phyloP scores from a whole-genome alignment of 495 filamentous ascomycete species.

The Penicillium egyptiacum region DNA sequence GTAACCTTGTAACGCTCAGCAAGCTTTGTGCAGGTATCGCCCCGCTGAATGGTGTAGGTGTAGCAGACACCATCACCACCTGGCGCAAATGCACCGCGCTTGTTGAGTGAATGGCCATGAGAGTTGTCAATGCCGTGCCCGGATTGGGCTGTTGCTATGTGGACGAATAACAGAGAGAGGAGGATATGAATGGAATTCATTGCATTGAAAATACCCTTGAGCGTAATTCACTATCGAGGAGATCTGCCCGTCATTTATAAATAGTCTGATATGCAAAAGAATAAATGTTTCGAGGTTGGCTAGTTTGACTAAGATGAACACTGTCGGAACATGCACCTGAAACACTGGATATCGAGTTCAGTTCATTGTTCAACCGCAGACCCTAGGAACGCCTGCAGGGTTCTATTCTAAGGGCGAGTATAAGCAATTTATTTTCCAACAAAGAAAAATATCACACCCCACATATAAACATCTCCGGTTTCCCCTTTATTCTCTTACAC shows the following conservation, averaged over 20 bases:
- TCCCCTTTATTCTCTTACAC: not conserved
- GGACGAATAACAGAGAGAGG: not conserved
- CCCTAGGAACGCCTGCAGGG: not conserved
- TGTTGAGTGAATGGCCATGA: not conserved
- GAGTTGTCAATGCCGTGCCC: not conserved
- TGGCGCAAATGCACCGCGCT: not conserved
- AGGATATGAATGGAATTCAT: constrained; percentile 1
- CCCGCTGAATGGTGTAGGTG: constrained; percentile 6
- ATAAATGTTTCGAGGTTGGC: not conserved
- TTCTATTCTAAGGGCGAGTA: not conserved
- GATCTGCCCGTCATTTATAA: not conserved
- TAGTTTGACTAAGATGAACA: not conserved
- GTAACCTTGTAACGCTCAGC: constrained; percentile 10
- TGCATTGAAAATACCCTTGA: not conserved
- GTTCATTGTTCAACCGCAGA: constrained; percentile 5
- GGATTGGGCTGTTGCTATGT: not conserved
- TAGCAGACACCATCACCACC: not conserved
- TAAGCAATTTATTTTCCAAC: not conserved
- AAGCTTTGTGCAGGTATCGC: constrained; percentile 15
- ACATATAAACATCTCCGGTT: not conserved
- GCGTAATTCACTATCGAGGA: not conserved
- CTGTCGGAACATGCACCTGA: not conserved
- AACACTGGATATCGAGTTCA: not conserved
- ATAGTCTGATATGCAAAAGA: not conserved
- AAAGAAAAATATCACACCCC: not conserved